phyloP scores from a whole-genome alignment of 495 filamentous ascomycete species.

The Hypoxylon fuscum region DNA sequence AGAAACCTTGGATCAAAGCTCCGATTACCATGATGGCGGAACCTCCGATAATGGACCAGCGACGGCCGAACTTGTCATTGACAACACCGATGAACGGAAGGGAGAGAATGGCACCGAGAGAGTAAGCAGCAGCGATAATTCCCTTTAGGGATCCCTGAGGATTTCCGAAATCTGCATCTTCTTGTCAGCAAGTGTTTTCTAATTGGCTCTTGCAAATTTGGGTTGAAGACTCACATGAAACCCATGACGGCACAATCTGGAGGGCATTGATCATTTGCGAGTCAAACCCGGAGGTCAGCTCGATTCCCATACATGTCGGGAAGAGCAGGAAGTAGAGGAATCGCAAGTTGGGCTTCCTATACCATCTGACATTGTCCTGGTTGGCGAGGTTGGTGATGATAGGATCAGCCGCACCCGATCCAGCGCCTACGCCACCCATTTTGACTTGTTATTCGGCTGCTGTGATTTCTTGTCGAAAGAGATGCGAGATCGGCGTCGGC shows the following conservation, averaged over 20 bases:
- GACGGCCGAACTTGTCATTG: slow-evolving; percentile 67
- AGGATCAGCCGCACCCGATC: slow-evolving; percentile 47
- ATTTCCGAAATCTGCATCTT: slow-evolving; percentile 45
- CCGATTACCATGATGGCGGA: slow-evolving; percentile 67
- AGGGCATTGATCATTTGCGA: slow-evolving; percentile 72
- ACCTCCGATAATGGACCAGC: slow-evolving; percentile 66
- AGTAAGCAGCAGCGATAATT: slow-evolving; percentile 59
- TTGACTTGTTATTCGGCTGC: background rate
- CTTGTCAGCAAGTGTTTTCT: background rate
- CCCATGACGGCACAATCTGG: slow-evolving; percentile 67
- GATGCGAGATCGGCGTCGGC: background rate
- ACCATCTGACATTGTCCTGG: slow-evolving; percentile 65
- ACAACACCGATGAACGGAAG: slow-evolving; percentile 66
- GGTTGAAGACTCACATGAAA: slow-evolving; percentile 54
- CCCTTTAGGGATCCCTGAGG: slow-evolving; percentile 54
- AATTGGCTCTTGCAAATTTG: background rate
- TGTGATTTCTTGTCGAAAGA: background rate
- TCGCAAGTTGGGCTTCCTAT: slow-evolving; percentile 70
- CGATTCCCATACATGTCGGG: slow-evolving; percentile 70
- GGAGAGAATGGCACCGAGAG: slow-evolving; percentile 64
- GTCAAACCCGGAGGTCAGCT: slow-evolving; percentile 74
- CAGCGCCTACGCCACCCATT: slow-evolving; percentile 36
- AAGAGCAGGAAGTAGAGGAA: slow-evolving; percentile 70
- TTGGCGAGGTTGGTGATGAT: slow-evolving; percentile 56
- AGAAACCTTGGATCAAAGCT: slow-evolving; percentile 60